Percentiles rank a stretch among this genome's conserved stretches.
Conservation (phyloP, 768 basidiomycete genomes). For the Tylopilus sp. region DNA sequence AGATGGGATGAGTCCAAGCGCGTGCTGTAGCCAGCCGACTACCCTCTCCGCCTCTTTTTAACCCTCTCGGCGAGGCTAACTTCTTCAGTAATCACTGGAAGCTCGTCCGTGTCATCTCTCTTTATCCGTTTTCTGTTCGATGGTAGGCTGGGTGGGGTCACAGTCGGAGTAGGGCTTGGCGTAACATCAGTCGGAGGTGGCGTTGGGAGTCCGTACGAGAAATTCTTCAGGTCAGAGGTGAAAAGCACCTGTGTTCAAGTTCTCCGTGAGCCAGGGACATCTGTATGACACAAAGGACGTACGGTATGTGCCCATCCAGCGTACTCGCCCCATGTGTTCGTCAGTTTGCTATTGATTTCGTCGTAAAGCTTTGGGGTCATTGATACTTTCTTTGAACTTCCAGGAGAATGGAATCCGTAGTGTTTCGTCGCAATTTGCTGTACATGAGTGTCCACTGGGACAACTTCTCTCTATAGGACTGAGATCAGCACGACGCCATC, state of each 20-base stretch:
- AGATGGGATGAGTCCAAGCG: too few relatives aligned
- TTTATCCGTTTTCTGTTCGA: constrained; percentile 26
- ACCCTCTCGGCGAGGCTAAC: constrained; percentile 39
- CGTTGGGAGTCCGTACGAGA: constrained; percentile 49
- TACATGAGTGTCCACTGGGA: constrained; percentile 97
- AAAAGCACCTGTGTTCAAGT: too few relatives aligned
- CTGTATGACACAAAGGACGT: too few relatives aligned
- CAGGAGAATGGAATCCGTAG: constrained; percentile 58
- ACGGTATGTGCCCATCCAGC: constrained; percentile 93
- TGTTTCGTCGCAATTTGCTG: constrained; percentile 82
- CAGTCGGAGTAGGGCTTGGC: constrained; percentile 22
- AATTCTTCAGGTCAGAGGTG: too few relatives aligned
- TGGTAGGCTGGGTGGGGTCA: constrained; percentile 32
- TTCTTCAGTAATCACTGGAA: neutral
- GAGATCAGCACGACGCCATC: constrained; percentile 3
- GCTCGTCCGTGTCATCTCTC: constrained; percentile 7
- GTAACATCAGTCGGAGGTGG: constrained; percentile 13
- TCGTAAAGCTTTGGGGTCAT: constrained; percentile 81
- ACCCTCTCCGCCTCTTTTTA: too few relatives aligned
- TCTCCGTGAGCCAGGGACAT: too few relatives aligned
- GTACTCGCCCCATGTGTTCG: constrained; percentile 71
- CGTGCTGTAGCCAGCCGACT: too few relatives aligned
- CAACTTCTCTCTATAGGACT: constrained; percentile 62
- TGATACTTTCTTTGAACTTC: constrained; percentile 40
- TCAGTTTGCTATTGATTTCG: constrained; percentile 59